These are phyloP conservation scores for Lantana camara DNA, from an alignment of 257 asterid genomes.

Conservation along the genomic window DNA sequence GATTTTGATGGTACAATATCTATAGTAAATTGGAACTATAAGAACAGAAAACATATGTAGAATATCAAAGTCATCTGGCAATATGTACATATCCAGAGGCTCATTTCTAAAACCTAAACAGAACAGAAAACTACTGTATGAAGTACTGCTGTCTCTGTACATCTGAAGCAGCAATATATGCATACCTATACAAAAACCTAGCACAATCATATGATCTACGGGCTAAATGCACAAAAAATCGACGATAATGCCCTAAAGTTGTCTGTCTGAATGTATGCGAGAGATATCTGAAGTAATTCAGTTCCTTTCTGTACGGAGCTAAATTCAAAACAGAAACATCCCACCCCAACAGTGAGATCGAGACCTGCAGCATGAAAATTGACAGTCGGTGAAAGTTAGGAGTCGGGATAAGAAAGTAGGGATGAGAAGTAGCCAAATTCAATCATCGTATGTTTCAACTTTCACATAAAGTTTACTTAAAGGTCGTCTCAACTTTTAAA, in stretches of 20 bases:
- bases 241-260: not conserved
- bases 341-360: not conserved
- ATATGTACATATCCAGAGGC: too few relatives aligned
- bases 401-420: not conserved
- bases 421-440: not conserved
- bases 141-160: too few relatives aligned
- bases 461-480: not conserved
- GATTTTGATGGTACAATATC: too few relatives aligned
- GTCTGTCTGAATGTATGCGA: not conserved
- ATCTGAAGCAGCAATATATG: too few relatives aligned
- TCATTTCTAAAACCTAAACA: too few relatives aligned
- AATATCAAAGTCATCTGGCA: too few relatives aligned
- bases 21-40: too few relatives aligned
- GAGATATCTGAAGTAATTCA: not conserved
- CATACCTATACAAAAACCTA: not conserved
- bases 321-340: not conserved
- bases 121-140: too few relatives aligned
- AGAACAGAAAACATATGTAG: too few relatives aligned
- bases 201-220: not conserved
- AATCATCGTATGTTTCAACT: not conserved
- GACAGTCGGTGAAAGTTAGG: too few relatives aligned
- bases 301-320: not conserved
- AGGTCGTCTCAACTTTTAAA: not conserved
- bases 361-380: not conserved
- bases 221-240: not conserved